These are phyloP conservation scores for Pachyrhizus erosus DNA, from an alignment of 306 rosid species.

Conservation along the genomic window DNA sequence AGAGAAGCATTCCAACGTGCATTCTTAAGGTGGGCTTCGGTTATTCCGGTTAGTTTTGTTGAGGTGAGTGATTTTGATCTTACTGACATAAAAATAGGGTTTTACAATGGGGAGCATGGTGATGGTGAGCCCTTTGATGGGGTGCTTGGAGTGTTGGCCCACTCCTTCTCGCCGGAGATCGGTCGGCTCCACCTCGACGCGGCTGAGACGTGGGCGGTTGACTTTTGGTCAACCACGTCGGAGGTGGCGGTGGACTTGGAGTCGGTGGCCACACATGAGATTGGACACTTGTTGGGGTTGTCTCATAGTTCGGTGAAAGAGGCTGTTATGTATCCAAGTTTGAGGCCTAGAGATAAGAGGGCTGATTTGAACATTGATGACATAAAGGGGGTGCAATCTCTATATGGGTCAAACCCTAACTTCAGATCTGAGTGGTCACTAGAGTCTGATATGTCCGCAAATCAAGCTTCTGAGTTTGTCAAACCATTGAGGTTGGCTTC, in stretches of 20 bases:
- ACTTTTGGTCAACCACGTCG: constrained; percentile 56
- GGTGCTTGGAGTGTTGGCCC: constrained; percentile 78
- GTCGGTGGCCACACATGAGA: constrained; percentile 87
- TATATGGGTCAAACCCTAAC: constrained; percentile 84
- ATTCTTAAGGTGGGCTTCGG: constrained; percentile 68
- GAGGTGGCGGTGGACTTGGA: constrained; percentile 79
- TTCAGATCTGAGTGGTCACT: constrained; percentile 49
- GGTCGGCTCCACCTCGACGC: constrained; percentile 87
- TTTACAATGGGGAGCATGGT: constrained; percentile 78
- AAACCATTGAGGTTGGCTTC: constrained; percentile 22
- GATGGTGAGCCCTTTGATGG: constrained; percentile 91
- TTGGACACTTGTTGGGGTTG: constrained; percentile 84
- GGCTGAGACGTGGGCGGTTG: constrained; percentile 85
- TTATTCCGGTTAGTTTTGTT: constrained; percentile 69
- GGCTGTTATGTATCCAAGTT: constrained; percentile 84
- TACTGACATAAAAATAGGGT: constrained; percentile 74
- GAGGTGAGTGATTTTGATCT: constrained; percentile 56
- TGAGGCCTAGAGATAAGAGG: constrained; percentile 75
- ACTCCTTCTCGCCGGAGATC: constrained; percentile 79
- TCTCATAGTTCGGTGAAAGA: constrained; percentile 72
- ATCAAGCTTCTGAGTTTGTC: constrained; percentile 37
- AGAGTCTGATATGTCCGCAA: constrained; percentile 66
- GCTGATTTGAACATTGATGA: constrained; percentile 69
- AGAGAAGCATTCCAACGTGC: constrained; percentile 53
- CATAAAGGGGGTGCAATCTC: constrained; percentile 74